Evolutionary conservation across 2,329 filamentous ascomycete species (phyloP).

Genomic region (Talaromyces sp.): DNA sequence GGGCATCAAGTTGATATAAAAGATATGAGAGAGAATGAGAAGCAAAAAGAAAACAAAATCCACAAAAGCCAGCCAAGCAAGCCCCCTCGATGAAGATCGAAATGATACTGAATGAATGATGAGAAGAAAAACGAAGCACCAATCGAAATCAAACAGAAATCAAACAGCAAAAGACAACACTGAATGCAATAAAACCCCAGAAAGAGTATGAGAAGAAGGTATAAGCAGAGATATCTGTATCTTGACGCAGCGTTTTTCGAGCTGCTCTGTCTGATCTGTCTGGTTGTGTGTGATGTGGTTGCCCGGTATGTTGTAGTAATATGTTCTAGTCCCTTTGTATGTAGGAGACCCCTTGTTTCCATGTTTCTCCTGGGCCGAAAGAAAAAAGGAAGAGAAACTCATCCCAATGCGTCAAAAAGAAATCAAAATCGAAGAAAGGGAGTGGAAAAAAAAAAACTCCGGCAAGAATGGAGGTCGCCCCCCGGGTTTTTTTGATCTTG

Average conservation of each 20-base stretch:
- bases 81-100: neutral
- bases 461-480: conserved; percentile 21
- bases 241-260: neutral
- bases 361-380: neutral
- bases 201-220: neutral
- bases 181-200: neutral
- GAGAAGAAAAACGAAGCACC: neutral
- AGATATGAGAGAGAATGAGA: neutral
- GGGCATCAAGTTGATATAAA: neutral
- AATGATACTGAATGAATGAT: neutral
- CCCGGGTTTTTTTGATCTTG: conserved; percentile 8
- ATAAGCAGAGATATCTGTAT: conserved; percentile 3
- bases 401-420: neutral
- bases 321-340: neutral
- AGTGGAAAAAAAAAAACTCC: conserved; percentile 18
- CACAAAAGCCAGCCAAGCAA: neutral
- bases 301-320: conserved; percentile 11
- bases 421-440: conserved; percentile 6
- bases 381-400: conserved; percentile 9
- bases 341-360: neutral
- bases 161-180: neutral
- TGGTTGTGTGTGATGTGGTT: conserved; percentile 12
- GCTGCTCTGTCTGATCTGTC: neutral
- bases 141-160: neutral
- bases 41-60: neutral